Conservation (phyloP, 164 flowering plant genomes). For the Dillenia turbinata region DNA sequence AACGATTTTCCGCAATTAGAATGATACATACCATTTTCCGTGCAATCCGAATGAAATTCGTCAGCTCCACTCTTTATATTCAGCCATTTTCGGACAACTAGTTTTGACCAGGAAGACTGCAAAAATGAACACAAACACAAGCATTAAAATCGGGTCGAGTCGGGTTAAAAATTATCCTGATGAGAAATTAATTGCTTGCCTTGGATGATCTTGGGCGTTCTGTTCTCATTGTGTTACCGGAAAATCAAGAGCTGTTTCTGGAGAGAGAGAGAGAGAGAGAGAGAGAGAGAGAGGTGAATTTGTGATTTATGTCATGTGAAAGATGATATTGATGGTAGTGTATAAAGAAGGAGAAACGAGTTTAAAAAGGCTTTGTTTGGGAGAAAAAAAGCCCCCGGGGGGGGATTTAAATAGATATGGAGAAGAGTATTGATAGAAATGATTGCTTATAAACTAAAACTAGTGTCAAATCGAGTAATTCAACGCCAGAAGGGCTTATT, state of each 20-base stretch:
- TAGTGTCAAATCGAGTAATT: conserved; percentile 1
- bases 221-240: conserved; percentile 29
- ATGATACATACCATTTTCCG: conserved; percentile 19
- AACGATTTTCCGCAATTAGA: neutral
- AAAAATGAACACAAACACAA: neutral
- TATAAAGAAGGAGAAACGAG: neutral
- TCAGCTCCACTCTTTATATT: conserved; percentile 48
- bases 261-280: too few species aligned
- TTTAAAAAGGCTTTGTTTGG: neutral
- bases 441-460: neutral
- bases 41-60: conserved; percentile 58
- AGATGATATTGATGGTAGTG: neutral
- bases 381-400: neutral
- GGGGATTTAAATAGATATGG: neutral
- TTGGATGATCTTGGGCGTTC: conserved; percentile 21
- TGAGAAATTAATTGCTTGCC: conserved; percentile 17
- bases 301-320: neutral
- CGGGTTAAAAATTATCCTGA: neutral
- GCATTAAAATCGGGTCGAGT: neutral
- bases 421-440: neutral
- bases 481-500: neutral
- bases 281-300: too few species aligned
- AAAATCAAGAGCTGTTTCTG: conserved; percentile 12
- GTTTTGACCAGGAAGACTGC: conserved; percentile 67
- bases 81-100: conserved; percentile 63